Base-by-base conservation (phyloP, 306 rosid species). In the Albizia julibrissin region DNA sequence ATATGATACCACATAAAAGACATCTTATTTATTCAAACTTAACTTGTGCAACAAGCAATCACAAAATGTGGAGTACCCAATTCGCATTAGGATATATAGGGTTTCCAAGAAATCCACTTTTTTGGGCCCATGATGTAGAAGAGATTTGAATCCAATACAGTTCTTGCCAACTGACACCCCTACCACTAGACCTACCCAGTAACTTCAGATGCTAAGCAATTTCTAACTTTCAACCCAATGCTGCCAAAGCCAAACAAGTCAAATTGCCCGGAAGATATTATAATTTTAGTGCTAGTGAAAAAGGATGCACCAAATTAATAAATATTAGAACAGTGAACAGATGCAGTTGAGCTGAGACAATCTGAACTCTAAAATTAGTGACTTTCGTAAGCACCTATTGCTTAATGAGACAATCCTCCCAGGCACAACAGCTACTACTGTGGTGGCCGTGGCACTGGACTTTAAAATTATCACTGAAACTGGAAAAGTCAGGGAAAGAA, bases 401-500 rank as follows among this genome's bases (percentile, higher is more conserved):
- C 49, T 68, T 34, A 37, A 37, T 39, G 16, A 21, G 73, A 68
- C 49, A 37, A 39, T 37, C 39, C 49, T 19, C 49, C 33, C 44
- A 69, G 24, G 50, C 29, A 39, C 18, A 69, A 16, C 19, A 69
- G 31, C 56, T 43, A 72, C 61, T 26, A 26, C 59, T 46, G 40
- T 72, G 58, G 76, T 15, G 39, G 26, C 42, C 61, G 15, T 46
- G 24, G 61, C 61, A n/a, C 27, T 39, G 73, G 49, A 22, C 37
- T 43, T 18, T 47, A 72, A 16, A 47, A 72, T 16, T 72, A 72
- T 47, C 62, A 72, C 22, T 72, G 77, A 72, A 72, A 72, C 13
- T 8, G 37, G 34, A 47, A 34, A 66, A 65, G 59, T 16, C 27
- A 31, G 39, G 29, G 54, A 4, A 34, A 59, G 68, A 84, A 19